Percentiles rank a stretch among this genome's conserved stretches.
Evolutionary conservation across 805 yeast genomes (phyloP).

Genomic region (Hyphopichia homilentoma): DNA sequence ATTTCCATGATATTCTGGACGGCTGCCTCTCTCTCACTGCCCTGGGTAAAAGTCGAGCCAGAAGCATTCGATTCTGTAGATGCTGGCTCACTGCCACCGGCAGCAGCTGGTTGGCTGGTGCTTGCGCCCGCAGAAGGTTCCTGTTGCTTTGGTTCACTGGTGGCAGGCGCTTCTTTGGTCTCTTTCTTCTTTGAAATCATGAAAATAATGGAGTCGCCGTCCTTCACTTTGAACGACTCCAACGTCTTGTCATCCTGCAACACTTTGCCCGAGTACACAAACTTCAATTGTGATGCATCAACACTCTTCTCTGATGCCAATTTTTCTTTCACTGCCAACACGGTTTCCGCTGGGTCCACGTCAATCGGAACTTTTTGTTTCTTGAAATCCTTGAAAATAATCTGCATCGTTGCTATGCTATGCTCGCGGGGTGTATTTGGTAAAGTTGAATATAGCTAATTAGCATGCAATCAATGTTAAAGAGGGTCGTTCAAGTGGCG

Average conservation of each 20-base stretch:
- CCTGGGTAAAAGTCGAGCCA: constrained; percentile 54
- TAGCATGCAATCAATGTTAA: no score
- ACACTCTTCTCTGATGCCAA: constrained; percentile 67
- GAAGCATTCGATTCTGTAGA: constrained; percentile 7
- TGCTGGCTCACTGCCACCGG: constrained; percentile 14
- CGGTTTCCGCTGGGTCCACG: constrained; percentile 65
- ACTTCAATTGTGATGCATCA: constrained; percentile 71
- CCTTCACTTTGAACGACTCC: constrained; percentile 70
- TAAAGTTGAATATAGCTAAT: no score
- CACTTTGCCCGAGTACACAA: constrained; percentile 90
- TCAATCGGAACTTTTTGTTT: constrained; percentile 83
- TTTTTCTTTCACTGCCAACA: constrained; percentile 66
- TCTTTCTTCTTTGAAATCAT: constrained; percentile 61
- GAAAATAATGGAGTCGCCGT: constrained; percentile 84
- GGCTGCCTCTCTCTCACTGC: constrained; percentile 73
- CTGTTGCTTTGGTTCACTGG: constrained; percentile 1
- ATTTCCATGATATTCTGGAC: constrained; percentile 84
- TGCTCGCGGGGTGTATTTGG: no score
- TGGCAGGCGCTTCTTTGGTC: constrained; percentile 22
- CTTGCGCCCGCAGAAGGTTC: constrained; percentile 20
- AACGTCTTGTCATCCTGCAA: constrained; percentile 78
- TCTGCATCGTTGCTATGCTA: constrained; percentile 73
- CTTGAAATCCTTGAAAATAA: constrained; percentile 87
- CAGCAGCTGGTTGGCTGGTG: constrained; percentile 15
- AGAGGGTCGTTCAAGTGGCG: no score